These are phyloP conservation scores for Malassezia obtusa DNA, from an alignment of 1,284 basidiomycete genomes.

Conservation along the genomic window DNA sequence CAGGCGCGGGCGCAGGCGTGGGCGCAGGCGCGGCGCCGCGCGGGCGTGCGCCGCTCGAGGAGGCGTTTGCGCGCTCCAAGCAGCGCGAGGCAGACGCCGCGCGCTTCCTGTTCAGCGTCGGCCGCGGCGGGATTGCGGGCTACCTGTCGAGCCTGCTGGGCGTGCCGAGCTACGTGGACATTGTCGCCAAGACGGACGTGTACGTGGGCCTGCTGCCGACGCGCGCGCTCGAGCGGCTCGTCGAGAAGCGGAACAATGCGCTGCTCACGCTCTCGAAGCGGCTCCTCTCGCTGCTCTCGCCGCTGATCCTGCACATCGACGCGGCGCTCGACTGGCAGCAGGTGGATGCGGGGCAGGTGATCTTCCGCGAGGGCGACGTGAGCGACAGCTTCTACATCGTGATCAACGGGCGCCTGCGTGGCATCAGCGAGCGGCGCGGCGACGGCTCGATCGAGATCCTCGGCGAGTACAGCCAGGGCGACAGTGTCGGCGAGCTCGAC, in stretches of 20 bases:
- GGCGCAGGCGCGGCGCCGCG: neutral
- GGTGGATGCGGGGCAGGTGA: constrained; percentile 76
- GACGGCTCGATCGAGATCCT: constrained; percentile 63
- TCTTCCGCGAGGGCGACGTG: constrained; percentile 80
- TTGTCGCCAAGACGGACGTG: constrained; percentile 88
- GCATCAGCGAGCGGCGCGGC: constrained; percentile 54
- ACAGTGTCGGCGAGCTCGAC: constrained; percentile 69
- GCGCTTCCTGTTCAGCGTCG: constrained; percentile 69
- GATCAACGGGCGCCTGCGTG: constrained; percentile 88
- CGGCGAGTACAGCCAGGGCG: constrained; percentile 85
- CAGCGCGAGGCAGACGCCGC: neutral
- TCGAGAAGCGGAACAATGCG: constrained; percentile 89
- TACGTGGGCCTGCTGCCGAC: constrained; percentile 91
- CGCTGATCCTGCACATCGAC: constrained; percentile 91
- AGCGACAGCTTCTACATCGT: constrained; percentile 94
- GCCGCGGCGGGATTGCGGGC: constrained; percentile 84
- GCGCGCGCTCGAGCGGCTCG: constrained; percentile 72
- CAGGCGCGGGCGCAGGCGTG: neutral
- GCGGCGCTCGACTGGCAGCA: constrained; percentile 97
- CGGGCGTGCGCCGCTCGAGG: neutral
- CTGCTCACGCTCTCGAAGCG: constrained; percentile 92
- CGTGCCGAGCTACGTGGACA: constrained; percentile 88
- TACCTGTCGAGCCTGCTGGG: constrained; percentile 90
- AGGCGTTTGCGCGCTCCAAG: neutral
- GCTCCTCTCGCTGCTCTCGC: constrained; percentile 82